Conservation (phyloP, 164 flowering plant species). For the Kalanchoe fedtschenkoi region DNA sequence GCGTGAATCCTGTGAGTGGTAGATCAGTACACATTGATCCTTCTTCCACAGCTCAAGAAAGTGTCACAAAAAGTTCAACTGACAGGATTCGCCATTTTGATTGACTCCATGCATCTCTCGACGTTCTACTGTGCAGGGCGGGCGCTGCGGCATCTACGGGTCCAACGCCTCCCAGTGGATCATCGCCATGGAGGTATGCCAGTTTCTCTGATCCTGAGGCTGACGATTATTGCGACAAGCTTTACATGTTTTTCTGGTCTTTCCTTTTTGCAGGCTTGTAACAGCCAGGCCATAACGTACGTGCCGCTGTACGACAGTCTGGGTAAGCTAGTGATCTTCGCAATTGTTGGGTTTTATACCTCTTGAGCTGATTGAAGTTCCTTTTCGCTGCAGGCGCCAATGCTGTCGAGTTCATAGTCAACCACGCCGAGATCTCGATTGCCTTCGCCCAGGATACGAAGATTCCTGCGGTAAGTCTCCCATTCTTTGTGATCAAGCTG, state of each 20-base stretch:
- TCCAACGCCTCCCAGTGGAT: conserved; percentile 91
- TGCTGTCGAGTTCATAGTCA: conserved; percentile 91
- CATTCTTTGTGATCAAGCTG: not conserved
- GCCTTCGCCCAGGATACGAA: conserved; percentile 82
- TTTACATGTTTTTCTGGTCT: conserved; percentile 7
- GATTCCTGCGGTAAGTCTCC: conserved; percentile 48
- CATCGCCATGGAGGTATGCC: conserved; percentile 71
- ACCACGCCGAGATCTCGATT: conserved; percentile 87
- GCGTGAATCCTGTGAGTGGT: conserved; percentile 62
- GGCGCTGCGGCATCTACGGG: conserved; percentile 83
- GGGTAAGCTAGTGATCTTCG: conserved; percentile 25
- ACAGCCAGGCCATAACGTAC: conserved; percentile 58
- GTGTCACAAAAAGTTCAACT: too few species aligned
- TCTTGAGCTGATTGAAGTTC: not conserved
- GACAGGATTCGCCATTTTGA: not conserved
- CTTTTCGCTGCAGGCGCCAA: conserved; percentile 54
- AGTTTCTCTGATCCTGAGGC: not conserved
- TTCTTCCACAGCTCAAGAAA: too few species aligned
- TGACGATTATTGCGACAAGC: not conserved
- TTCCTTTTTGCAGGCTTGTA: conserved; percentile 59
- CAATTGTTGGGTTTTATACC: not conserved
- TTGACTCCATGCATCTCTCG: conserved; percentile 1
- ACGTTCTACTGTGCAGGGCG: conserved; percentile 35
- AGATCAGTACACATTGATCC: not conserved
- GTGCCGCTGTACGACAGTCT: conserved; percentile 94